Evolutionary conservation across 2,329 filamentous ascomycete species (phyloP), one percentile per base, ranked within the genome.

Genomic region (Colletotrichum sublineola): DNA sequence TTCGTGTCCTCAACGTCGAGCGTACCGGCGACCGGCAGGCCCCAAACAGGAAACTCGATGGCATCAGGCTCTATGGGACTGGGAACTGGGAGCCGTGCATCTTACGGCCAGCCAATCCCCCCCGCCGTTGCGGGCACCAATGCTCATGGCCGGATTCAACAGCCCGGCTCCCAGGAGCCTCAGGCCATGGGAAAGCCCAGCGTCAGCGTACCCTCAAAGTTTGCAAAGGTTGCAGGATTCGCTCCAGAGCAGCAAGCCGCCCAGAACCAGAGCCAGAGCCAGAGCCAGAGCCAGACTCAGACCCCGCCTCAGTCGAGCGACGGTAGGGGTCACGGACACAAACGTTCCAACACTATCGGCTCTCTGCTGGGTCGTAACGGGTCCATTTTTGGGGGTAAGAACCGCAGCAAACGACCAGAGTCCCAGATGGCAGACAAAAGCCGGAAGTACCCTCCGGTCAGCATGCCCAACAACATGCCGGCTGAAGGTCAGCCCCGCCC

Each of bases 71-170:
- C 96, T 62, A 92, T 93, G 75, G 94, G 92, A 62, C 77, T 86
- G 46, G 80, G 77, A 62, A 79, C 77, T 48, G 80, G 79, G 79
- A 84, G 79, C 75, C 90, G 93, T 75, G 88, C 93, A 80, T 92
- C 93, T 70, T 98, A 98, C 81, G 94, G 94, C 75, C 94, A 97
- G 81, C 96, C 96, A 61, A 92, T 92, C 57, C 94, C 94, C 67
- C 95, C 96, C 40, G 91, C 94, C 60, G 92, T 98, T 73, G 95
- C 95, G 61, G 92, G 93, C 76, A 96, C 95, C 64, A 97, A 96
- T 81, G 95, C 90, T 5, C 93, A 97, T 80, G 96, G 95, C 74
- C 93, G 93, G 74, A 94, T 98, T 77, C 93, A 96, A 75, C 96
- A 97, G 80, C 93, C 93, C 78, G 90, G 89, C 75, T 94, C 95